phyloP scores from a whole-genome alignment of 169 alveolate genomes.

The Babesia sp. region DNA sequence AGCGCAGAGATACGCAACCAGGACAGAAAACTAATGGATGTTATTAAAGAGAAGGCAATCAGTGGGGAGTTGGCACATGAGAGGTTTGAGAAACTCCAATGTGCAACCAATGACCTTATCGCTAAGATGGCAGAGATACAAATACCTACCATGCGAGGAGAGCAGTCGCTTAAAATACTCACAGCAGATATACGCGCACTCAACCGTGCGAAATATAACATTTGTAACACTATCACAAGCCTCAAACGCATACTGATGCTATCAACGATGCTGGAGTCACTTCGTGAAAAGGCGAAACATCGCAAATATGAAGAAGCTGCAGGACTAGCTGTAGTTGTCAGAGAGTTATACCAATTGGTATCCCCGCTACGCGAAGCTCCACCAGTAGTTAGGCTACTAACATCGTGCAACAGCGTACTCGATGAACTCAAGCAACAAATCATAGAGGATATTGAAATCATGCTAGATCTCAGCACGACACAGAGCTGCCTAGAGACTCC shows the following conservation, averaged over 20 bases:
- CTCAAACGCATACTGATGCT: slow-evolving; percentile 54
- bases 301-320: slow-evolving; percentile 54
- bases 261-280: slow-evolving; percentile 50
- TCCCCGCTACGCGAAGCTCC: slow-evolving; percentile 53
- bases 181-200: slow-evolving; percentile 60
- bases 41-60: slow-evolving; percentile 56
- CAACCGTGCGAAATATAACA: slow-evolving; percentile 55
- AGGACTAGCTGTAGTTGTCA: slow-evolving; percentile 43
- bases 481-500: slow-evolving; percentile 17
- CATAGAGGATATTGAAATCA: slow-evolving; percentile 49
- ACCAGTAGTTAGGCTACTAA: slow-evolving; percentile 43
- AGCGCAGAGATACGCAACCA: slow-evolving; percentile 50
- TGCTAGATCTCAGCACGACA: slow-evolving; percentile 26
- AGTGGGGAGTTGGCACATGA: slow-evolving; percentile 54
- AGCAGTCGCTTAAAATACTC: slow-evolving; percentile 55
- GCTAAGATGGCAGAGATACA: slow-evolving; percentile 42
- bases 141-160: slow-evolving; percentile 42
- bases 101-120: slow-evolving; percentile 60
- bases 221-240: slow-evolving; percentile 53
- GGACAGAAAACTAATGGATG: slow-evolving; percentile 38
- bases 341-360: slow-evolving; percentile 35
- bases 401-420: slow-evolving; percentile 30
- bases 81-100: slow-evolving; percentile 50
- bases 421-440: slow-evolving; percentile 56
- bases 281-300: slow-evolving; percentile 39